phyloP scores from a whole-genome alignment of 306 rosid genomes.

The cucumber (Cucumis sativus) region DNA sequence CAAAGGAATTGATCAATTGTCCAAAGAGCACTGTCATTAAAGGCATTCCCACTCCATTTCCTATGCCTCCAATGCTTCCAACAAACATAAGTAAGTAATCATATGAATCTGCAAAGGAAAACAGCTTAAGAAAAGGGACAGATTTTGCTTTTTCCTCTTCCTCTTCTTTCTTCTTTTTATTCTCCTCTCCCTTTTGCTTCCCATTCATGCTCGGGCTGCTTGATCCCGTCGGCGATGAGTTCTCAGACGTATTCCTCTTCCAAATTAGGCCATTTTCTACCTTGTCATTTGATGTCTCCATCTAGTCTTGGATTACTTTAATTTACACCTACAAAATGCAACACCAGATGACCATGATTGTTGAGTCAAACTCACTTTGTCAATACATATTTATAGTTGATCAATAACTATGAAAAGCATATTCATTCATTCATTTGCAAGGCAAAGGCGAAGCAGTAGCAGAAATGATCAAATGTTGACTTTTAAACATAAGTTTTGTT shows the following conservation, averaged over 20 bases:
- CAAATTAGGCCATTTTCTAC: background rate
- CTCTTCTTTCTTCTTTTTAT: constrained; percentile 3
- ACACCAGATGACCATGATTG: no score
- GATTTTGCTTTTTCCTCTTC: constrained; percentile 20
- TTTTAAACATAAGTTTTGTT: no score
- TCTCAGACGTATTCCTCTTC: background rate
- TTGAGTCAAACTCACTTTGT: no score
- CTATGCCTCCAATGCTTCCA: constrained; percentile 49
- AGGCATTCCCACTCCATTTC: constrained; percentile 44
- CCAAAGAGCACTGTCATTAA: constrained; percentile 58
- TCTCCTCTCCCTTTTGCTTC: background rate
- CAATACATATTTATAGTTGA: no score
- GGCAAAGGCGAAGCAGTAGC: no score
- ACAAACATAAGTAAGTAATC: constrained; percentile 44
- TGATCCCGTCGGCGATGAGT: background rate
- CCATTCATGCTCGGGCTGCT: background rate
- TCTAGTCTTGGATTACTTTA: background rate
- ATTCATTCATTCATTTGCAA: no score
- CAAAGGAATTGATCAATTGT: constrained; percentile 43
- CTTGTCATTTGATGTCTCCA: background rate
- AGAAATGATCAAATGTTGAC: no score
- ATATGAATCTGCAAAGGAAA: constrained; percentile 55
- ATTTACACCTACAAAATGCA: background rate
- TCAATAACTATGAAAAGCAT: no score
- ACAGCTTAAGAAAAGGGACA: constrained; percentile 57